Evolutionary conservation across 345 rosid genomes (phyloP), one percentile per base, ranked within the genome.

Genomic region (Aegle marmelos): DNA sequence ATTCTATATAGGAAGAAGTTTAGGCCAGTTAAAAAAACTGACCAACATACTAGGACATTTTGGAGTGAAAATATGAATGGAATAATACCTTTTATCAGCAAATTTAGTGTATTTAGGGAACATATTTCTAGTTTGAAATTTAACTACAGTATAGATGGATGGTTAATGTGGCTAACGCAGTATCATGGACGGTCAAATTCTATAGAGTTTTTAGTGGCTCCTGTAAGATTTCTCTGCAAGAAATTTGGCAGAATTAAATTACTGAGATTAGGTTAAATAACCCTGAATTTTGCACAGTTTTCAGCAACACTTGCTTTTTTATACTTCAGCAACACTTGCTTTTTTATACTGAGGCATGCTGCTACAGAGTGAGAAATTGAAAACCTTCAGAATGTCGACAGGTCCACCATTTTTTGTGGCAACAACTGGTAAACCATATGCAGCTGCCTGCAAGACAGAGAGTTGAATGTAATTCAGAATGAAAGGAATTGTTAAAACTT

Each of bases 371-470:
- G 19, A 63, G 73, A 59, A 66, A 79, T 28, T 39, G 34, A 25
- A 70, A 73, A 68, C 93, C 91, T 88, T 88, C 73, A 87, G 62
- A 80, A 91, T 91, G 68, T 89, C 92, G 33, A 89, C 90, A 9
- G 93, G 95, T 75, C 95, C 91, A 53, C 95, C 95, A 60, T 91
- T 91, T 79, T 86, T 86, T 16, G 95, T 88, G 48, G 95, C 93
- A 6, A 91, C 95, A 59, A 87, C 85, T 3, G 94, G 94, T 76
- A 89, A 84, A 68, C 92, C 91, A 81, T 91, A 87, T 7, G 94
- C 92, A 66, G 94, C 87, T 68, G 91, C 94, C 94, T 91, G 83
- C 79, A 79, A 78, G 53, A 73, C 56, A 71, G 16, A 28, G 22
- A 31, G 33, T 41, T 58, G 72, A 84, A 60, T 4, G 21, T 37